A percentile compares a stretch with the other conserved stretches of the same genome.
phyloP scores from a whole-genome alignment of 2,329 filamentous ascomycete genomes.

The Conoideocrella luteorostrata region DNA sequence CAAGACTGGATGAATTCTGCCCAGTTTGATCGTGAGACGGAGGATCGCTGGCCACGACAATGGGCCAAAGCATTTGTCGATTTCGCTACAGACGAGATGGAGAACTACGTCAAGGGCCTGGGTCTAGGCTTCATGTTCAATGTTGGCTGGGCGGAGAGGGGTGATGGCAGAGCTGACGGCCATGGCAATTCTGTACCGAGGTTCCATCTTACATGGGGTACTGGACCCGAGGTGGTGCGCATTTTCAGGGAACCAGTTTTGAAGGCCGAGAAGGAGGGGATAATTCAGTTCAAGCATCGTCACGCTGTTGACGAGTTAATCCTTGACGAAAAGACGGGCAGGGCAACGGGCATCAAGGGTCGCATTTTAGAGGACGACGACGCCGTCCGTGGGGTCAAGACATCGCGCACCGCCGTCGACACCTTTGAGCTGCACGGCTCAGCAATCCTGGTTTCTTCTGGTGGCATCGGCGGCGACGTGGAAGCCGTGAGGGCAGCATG shows the following conservation, averaged over 20 bases:
- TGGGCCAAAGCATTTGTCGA: conserved; percentile 61
- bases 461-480: conserved; percentile 56
- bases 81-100: conserved; percentile 54
- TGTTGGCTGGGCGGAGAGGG: conserved; percentile 57
- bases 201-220: conserved; percentile 58
- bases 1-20: conserved; percentile 54
- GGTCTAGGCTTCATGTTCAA: conserved; percentile 47
- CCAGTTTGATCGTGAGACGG: conserved; percentile 48
- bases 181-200: conserved; percentile 58
- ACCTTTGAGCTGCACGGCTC: conserved; percentile 48
- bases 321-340: conserved; percentile 41
- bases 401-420: conserved; percentile 40
- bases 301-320: conserved; percentile 52
- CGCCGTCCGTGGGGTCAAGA: conserved; percentile 43
- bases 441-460: conserved; percentile 48
- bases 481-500: conserved; percentile 52
- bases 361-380: conserved; percentile 46
- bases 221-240: conserved; percentile 53
- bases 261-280: conserved; percentile 43
- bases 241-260: conserved; percentile 51
- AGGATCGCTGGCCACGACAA: conserved; percentile 51
- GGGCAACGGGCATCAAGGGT: conserved; percentile 47
- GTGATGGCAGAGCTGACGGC: conserved; percentile 46
- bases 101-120: conserved; percentile 46
- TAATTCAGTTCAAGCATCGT: conserved; percentile 49